phyloP scores from a whole-genome alignment of 208 protist species.

The Blechomonas ayalai region DNA sequence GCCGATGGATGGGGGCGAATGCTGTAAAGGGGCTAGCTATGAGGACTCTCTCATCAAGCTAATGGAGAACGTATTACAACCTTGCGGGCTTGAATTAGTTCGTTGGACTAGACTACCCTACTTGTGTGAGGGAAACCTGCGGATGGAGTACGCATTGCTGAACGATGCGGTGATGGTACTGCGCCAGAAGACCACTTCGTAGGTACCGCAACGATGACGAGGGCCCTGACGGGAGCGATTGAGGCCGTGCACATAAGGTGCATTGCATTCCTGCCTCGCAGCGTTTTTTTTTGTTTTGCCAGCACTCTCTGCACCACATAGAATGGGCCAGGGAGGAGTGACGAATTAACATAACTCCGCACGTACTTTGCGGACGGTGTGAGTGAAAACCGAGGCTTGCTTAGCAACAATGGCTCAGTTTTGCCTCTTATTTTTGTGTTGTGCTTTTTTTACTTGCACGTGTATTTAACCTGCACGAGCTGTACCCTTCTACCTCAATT shows the following conservation, averaged over 20 bases:
- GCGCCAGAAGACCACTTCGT: conserved; percentile 7
- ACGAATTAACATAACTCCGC: too few relatives aligned
- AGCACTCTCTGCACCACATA: too few relatives aligned
- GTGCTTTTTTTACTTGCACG: too few relatives aligned
- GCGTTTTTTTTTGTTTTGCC: not conserved
- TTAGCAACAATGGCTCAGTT: too few relatives aligned
- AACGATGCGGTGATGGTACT: conserved; percentile 77
- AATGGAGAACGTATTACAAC: conserved; percentile 71
- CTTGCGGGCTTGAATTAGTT: conserved; percentile 68
- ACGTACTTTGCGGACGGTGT: too few relatives aligned
- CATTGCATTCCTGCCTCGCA: too few relatives aligned
- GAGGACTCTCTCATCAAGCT: conserved; percentile 49
- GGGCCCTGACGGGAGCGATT: not conserved
- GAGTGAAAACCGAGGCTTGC: too few relatives aligned
- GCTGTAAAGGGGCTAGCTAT: conserved; percentile 62
- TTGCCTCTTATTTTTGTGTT: too few relatives aligned
- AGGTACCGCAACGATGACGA: conserved; percentile 1
- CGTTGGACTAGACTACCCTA: conserved; percentile 81
- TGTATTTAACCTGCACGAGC: too few relatives aligned
- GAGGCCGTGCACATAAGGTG: too few relatives aligned
- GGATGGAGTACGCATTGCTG: conserved; percentile 61
- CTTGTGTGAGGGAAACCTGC: conserved; percentile 74
- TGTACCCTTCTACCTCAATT: too few relatives aligned
- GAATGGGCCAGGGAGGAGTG: too few relatives aligned
- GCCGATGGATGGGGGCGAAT: conserved; percentile 75